Evolutionary conservation across 768 basidiomycete genomes (phyloP).

Genomic region (Leccinum subgranulosum): DNA sequence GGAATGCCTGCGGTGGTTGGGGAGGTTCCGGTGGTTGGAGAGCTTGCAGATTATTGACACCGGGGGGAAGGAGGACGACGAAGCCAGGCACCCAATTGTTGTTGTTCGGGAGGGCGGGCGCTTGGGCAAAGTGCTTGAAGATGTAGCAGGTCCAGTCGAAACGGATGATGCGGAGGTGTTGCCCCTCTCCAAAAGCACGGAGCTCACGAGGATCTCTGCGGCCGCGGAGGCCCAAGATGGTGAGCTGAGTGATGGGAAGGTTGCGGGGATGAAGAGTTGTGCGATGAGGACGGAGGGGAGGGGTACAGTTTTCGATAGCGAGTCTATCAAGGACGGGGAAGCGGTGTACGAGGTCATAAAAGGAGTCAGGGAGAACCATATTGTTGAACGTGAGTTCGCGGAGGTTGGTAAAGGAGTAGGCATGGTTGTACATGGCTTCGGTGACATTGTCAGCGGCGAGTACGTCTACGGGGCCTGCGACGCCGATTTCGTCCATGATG

Average conservation of each 20-base stretch:
- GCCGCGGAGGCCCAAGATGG: constrained; percentile 36
- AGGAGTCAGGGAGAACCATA: constrained; percentile 35
- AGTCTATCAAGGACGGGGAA: constrained; percentile 38
- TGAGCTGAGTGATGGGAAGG: constrained; percentile 43
- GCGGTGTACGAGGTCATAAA: constrained; percentile 35
- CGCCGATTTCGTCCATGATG: constrained; percentile 20
- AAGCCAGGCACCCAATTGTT: constrained; percentile 17
- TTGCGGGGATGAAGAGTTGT: constrained; percentile 26
- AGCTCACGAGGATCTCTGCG: constrained; percentile 22
- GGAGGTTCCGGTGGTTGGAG: constrained; percentile 1
- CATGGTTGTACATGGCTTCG: constrained; percentile 19
- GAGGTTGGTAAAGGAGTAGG: constrained; percentile 32
- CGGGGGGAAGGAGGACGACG: constrained; percentile 7
- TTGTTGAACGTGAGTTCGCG: constrained; percentile 36
- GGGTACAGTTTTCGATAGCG: constrained; percentile 40
- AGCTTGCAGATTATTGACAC: constrained; percentile 6
- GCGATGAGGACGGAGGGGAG: constrained; percentile 20
- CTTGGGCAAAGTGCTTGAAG: constrained; percentile 27
- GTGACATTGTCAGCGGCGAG: constrained; percentile 20
- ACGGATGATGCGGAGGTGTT: constrained; percentile 38
- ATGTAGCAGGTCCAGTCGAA: constrained; percentile 43
- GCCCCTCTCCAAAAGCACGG: constrained; percentile 35
- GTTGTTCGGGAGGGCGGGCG: neutral
- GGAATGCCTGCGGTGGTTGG: neutral
- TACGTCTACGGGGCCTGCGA: constrained; percentile 18